A percentile compares a stretch with the other conserved stretches of the same genome.
phyloP scores from a whole-genome alignment of 2,329 filamentous ascomycete genomes.

The Paecilomyces dactylethromorphus region DNA sequence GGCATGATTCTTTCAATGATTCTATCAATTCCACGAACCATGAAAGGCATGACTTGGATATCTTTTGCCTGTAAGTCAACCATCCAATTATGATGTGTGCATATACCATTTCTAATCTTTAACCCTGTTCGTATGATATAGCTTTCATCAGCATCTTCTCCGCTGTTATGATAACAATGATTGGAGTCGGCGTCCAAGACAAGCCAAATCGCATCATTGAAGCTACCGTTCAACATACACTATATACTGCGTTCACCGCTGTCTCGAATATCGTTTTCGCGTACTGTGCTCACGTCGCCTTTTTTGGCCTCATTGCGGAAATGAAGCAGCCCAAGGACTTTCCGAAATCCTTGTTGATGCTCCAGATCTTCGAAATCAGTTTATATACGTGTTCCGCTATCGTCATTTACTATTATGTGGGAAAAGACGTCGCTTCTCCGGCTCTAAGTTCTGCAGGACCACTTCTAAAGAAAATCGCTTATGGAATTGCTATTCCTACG shows the following conservation, averaged over 20 bases:
- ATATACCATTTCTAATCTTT: too few species aligned
- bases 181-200: slow-evolving; percentile 53
- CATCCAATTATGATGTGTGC: too few species aligned
- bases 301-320: slow-evolving; percentile 61
- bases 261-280: slow-evolving; percentile 65
- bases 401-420: slow-evolving; percentile 64
- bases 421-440: slow-evolving; percentile 55
- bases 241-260: slow-evolving; percentile 54
- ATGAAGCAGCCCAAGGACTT: slow-evolving; percentile 56
- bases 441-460: slow-evolving; percentile 57
- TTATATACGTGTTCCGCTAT: slow-evolving; percentile 61
- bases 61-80: slow-evolving; percentile 36
- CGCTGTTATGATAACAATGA: slow-evolving; percentile 62
- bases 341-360: slow-evolving; percentile 54
- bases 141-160: slow-evolving; percentile 56
- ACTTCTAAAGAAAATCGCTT: slow-evolving; percentile 57
- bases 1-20: slow-evolving; percentile 53
- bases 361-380: slow-evolving; percentile 52
- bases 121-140: slow-evolving; percentile 21
- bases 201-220: slow-evolving; percentile 30
- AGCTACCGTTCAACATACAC: slow-evolving; percentile 34
- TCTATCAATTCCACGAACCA: slow-evolving; percentile 55
- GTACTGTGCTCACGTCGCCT: slow-evolving; percentile 63
- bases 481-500: slow-evolving; percentile 62
- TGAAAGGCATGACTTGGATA: slow-evolving; percentile 56